phyloP scores from a whole-genome alignment of 2,329 filamentous ascomycete genomes.

The Xylaria sp. region DNA sequence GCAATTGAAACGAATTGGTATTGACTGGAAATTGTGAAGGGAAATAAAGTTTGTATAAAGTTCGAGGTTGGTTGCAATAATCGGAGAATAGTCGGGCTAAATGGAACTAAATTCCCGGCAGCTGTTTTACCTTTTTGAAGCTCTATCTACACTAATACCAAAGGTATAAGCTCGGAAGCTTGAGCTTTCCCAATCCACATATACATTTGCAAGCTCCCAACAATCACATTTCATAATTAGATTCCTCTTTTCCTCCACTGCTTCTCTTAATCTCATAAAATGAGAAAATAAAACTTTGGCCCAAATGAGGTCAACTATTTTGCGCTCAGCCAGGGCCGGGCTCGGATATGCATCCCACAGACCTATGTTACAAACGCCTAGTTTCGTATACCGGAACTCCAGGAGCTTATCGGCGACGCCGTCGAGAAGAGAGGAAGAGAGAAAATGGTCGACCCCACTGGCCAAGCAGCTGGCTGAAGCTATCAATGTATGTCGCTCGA shows the following conservation, averaged over 20 bases:
- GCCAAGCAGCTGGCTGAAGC: slow-evolving; percentile 88
- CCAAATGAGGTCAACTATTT: slow-evolving; percentile 43
- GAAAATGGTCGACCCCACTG: slow-evolving; percentile 90
- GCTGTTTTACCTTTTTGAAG: slow-evolving; percentile 35
- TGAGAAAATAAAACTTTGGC: slow-evolving; percentile 20
- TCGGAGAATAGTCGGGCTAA: slow-evolving; percentile 43
- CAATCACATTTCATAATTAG: neutral
- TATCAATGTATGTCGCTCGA: slow-evolving; percentile 73
- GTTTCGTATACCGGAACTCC: slow-evolving; percentile 36
- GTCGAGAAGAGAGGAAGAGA: slow-evolving; percentile 51
- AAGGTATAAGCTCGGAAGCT: slow-evolving; percentile 25
- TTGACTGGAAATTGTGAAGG: neutral
- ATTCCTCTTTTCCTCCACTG: neutral
- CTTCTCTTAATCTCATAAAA: neutral
- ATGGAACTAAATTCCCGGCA: slow-evolving; percentile 37
- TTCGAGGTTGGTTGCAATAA: slow-evolving; percentile 23
- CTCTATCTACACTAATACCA: slow-evolving; percentile 34
- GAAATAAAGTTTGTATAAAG: slow-evolving; percentile 23
- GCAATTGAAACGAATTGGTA: neutral
- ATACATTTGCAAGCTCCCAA: neutral
- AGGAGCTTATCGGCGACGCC: slow-evolving; percentile 46
- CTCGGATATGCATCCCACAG: slow-evolving; percentile 38
- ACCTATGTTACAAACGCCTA: slow-evolving; percentile 33
- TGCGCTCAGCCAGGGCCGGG: slow-evolving; percentile 41
- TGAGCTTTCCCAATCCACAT: slow-evolving; percentile 8